Base-by-base conservation (phyloP, 495 filamentous ascomycete genomes). In the Lineolata rhizophorae region DNA sequence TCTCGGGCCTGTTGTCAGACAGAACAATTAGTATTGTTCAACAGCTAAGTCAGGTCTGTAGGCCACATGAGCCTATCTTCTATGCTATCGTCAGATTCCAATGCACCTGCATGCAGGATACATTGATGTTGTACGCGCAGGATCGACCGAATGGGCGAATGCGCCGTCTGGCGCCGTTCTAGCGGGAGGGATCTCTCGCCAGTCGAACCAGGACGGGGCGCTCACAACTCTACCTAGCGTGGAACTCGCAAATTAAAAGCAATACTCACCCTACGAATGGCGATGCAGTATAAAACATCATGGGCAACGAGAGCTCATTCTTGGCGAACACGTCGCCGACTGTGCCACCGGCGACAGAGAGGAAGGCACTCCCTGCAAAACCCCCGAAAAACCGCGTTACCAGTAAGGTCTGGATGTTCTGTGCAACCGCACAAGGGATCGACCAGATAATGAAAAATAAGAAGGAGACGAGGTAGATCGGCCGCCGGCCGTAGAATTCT, bases 291-390 rank as follows among this genome's bases (percentile, higher is more conserved):
- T 84, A 91, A 8, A 91, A 46, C 72, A 77, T 75, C 74, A 80
- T 79, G 3, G 74, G 75, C 20, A 63, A 60, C 34, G 67, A 68
- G 31, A 94, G 71, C 31, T 83, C 64, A 29, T 78, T 59, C 16
- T 68, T 69, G 11, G 57, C 56, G 50, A 94, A 95, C 53, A 94
- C 54, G 48, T 97, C 84, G 6, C 81, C 83, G 3, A 93, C 77
- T 1, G 82, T 92, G 1, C 83, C 85, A 18, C 87, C 85, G 3
- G 83, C 76, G 2, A 95, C 85, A 33, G 68, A 75, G 30, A 97
- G 53, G 49, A 97, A 95, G 2, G 85, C 83, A 37, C 69, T 76
- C 4, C 87, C 85, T 1, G 80, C 64, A 11, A 94, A 50, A 0
- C 87, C 87, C 43, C 76, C 71, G 40, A 97, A 63, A 45, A 95